These are phyloP conservation scores for Conticribra weissflogii DNA, from an alignment of 108 stramenopile genomes.

Conservation along the genomic window DNA sequence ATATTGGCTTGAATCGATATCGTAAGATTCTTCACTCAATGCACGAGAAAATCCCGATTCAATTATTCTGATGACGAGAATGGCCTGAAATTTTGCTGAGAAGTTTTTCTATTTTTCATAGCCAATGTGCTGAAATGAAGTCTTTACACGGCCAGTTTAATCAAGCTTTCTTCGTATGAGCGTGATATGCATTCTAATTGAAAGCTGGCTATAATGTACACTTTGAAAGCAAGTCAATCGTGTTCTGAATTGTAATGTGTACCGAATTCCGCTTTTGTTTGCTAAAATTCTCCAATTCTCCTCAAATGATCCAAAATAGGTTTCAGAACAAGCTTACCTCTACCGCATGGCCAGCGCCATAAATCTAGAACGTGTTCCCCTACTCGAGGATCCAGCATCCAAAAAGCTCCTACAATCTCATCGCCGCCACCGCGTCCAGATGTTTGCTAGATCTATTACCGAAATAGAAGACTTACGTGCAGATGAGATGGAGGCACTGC, in stretches of 20 bases:
- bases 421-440: constrained; percentile 53
- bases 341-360: constrained; percentile 69
- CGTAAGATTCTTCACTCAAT: background rate
- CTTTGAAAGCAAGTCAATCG: too few species aligned
- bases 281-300: background rate
- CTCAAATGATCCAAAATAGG: constrained; percentile 8
- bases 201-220: too few species aligned
- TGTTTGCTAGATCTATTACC: constrained; percentile 62
- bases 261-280: too few species aligned
- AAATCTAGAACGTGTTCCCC: constrained; percentile 58
- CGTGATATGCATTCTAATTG: too few species aligned
- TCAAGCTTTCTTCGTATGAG: too few species aligned
- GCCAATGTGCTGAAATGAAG: too few species aligned
- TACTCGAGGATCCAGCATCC: constrained; percentile 58
- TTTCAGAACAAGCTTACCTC: constrained; percentile 81
- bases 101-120: too few species aligned
- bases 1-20: background rate
- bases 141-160: too few species aligned
- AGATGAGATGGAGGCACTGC: constrained; percentile 59
- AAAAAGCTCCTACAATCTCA: constrained; percentile 36
- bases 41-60: background rate
- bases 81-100: too few species aligned
- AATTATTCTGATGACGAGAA: background rate
- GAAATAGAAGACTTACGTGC: constrained; percentile 70
- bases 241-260: too few species aligned